Evolutionary conservation across 2,329 filamentous ascomycete genomes (phyloP).

Genomic region (Aspergillus arachidicola): DNA sequence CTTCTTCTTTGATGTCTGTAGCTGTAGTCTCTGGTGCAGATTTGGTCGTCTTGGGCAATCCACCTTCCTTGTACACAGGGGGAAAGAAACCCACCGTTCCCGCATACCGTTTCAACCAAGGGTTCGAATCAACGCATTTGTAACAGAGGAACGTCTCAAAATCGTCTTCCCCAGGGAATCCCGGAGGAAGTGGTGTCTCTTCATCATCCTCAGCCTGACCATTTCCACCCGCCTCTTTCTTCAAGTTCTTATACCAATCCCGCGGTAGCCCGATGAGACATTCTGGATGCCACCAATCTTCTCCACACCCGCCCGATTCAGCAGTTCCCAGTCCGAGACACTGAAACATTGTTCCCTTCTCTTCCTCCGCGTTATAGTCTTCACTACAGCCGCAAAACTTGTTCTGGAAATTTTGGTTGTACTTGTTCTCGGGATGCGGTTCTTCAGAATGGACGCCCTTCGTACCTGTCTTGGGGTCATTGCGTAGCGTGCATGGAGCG

Average conservation of each 20-base stretch:
- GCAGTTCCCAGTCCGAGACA: conserved; percentile 81
- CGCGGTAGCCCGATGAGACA: conserved; percentile 82
- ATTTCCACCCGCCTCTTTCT: conserved; percentile 30
- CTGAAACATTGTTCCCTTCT: conserved; percentile 98
- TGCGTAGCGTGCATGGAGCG: conserved; percentile 74
- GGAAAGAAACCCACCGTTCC: conserved; percentile 77
- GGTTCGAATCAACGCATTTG: conserved; percentile 83
- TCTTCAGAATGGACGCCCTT: conserved; percentile 81
- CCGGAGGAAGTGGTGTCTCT: conserved; percentile 71
- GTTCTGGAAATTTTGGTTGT: conserved; percentile 95
- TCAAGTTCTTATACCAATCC: conserved; percentile 56
- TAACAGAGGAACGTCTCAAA: conserved; percentile 93
- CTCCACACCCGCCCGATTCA: conserved; percentile 85
- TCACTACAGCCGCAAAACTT: conserved; percentile 87
- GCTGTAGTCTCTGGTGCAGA: background rate
- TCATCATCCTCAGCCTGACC: conserved; percentile 41
- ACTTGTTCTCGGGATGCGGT: conserved; percentile 71
- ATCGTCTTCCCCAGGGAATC: conserved; percentile 84
- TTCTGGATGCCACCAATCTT: conserved; percentile 97
- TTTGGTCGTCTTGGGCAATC: conserved; percentile 15
- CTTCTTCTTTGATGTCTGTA: conserved; percentile 15
- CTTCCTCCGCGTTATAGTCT: conserved; percentile 82
- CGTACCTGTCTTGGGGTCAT: conserved; percentile 70
- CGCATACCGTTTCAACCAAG: conserved; percentile 91
- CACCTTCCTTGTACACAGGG: conserved; percentile 61